phyloP scores from a whole-genome alignment of 2,329 filamentous ascomycete genomes.

The Fusarium bactridioides region DNA sequence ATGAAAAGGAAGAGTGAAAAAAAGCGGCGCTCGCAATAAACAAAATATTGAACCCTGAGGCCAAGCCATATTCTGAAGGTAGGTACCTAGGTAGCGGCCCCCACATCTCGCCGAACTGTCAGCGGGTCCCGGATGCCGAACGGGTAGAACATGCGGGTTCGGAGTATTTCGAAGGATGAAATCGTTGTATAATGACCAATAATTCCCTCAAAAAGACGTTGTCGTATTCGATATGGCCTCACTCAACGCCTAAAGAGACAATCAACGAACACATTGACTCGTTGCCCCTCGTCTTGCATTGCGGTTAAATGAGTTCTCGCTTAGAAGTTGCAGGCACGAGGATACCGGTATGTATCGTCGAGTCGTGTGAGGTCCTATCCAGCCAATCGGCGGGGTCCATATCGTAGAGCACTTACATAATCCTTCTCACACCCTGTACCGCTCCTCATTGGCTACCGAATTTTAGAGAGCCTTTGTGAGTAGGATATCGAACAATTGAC shows the following conservation, averaged over 20 bases:
- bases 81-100: constrained; percentile 1
- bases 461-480: constrained; percentile 27
- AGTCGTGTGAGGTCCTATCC: constrained; percentile 10
- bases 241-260: not conserved
- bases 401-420: constrained; percentile 29
- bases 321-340: constrained; percentile 1
- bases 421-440: not conserved
- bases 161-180: not conserved
- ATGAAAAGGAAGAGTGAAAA: constrained; percentile 9
- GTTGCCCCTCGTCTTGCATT: not conserved
- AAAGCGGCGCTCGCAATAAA: constrained; percentile 9
- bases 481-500: constrained; percentile 11
- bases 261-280: not conserved
- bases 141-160: not conserved
- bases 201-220: not conserved
- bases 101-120: constrained; percentile 19
- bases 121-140: constrained; percentile 30
- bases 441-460: constrained; percentile 34
- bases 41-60: constrained; percentile 30
- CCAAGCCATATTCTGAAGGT: constrained; percentile 16
- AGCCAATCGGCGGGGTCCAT: constrained; percentile 10
- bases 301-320: not conserved
- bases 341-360: not conserved
- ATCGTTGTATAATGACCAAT: not conserved
- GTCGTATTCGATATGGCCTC: not conserved